phyloP scores from a whole-genome alignment of 345 rosid genomes.

The Citrus unshiu region DNA sequence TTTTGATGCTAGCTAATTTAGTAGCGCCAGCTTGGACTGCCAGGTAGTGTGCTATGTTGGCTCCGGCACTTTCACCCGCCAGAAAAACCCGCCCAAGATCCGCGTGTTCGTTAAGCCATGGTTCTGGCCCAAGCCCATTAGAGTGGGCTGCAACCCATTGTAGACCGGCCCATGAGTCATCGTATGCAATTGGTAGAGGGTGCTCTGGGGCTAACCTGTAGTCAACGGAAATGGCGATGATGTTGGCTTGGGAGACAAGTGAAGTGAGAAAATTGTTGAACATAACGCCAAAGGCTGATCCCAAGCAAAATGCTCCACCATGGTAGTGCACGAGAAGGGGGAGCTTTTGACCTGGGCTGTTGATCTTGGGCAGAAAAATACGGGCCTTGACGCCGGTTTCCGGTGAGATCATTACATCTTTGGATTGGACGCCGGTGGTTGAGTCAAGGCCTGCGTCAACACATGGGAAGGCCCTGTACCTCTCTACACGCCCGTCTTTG shows the following conservation, averaged over 20 bases:
- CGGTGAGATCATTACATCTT: slow-evolving; percentile 24
- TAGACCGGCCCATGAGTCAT: slow-evolving; percentile 41
- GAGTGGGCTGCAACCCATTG: slow-evolving; percentile 32
- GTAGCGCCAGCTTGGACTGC: slow-evolving; percentile 20
- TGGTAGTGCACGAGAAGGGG: slow-evolving; percentile 32
- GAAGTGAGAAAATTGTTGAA: slow-evolving; percentile 2
- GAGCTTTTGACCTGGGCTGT: slow-evolving; percentile 13
- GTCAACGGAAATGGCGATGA: slow-evolving; percentile 29
- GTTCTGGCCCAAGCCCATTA: slow-evolving; percentile 22
- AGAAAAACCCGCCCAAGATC: slow-evolving; percentile 29
- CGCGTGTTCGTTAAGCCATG: slow-evolving; percentile 26
- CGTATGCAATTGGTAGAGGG: slow-evolving; percentile 34
- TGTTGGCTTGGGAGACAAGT: slow-evolving; percentile 14
- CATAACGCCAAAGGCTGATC: slow-evolving; percentile 19
- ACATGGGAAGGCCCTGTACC: neutral
- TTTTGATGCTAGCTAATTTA: slow-evolving; percentile 18
- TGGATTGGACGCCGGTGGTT: slow-evolving; percentile 20
- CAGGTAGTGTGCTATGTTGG: slow-evolving; percentile 31
- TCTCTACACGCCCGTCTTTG: slow-evolving; percentile 26
- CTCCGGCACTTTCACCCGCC: slow-evolving; percentile 42
- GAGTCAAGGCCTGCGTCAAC: slow-evolving; percentile 19
- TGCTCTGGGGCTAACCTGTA: slow-evolving; percentile 37
- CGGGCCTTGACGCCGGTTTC: slow-evolving; percentile 23
- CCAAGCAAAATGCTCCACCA: slow-evolving; percentile 31
- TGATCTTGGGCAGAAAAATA: slow-evolving; percentile 15